phyloP scores from a whole-genome alignment of 495 filamentous ascomycete species.

The Aspergillus haitiensis region DNA sequence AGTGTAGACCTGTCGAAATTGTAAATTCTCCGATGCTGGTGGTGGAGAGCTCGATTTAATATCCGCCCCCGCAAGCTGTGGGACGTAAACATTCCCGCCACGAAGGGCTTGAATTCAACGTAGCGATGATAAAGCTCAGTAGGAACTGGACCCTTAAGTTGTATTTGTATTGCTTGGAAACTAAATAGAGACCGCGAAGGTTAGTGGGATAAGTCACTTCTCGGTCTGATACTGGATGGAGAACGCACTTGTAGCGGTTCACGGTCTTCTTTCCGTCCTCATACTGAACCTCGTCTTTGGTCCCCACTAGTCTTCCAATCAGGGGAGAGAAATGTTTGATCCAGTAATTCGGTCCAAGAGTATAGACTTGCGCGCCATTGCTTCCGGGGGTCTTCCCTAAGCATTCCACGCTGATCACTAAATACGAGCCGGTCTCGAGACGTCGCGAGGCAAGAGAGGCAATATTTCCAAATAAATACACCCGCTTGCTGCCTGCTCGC shows the following conservation, averaged over 20 bases:
- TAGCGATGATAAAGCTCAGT: conserved; percentile 79
- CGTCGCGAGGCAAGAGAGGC: conserved; percentile 55
- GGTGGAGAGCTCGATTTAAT: conserved; percentile 79
- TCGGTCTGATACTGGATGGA: not conserved
- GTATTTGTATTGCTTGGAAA: conserved; percentile 93
- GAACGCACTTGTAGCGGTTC: conserved; percentile 66
- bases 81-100: conserved; percentile 82
- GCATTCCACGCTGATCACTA: conserved; percentile 70
- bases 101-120: conserved; percentile 88
- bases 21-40: conserved; percentile 86
- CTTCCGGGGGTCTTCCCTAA: conserved; percentile 70
- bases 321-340: conserved; percentile 84
- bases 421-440: conserved; percentile 56
- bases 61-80: conserved; percentile 73
- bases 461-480: conserved; percentile 69
- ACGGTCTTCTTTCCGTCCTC: conserved; percentile 53
- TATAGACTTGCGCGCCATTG: conserved; percentile 77
- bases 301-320: conserved; percentile 77
- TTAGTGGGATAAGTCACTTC: conserved; percentile 4
- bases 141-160: conserved; percentile 81
- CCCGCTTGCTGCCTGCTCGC: conserved; percentile 79
- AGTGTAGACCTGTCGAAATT: conserved; percentile 75
- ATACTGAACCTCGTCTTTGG: conserved; percentile 60
- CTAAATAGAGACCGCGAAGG: conserved; percentile 36
- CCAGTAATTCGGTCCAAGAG: conserved; percentile 72